These are phyloP conservation scores for Microbotryum lychnidis-dioicae DNA, from an alignment of 1,284 basidiomycete species.

Conservation along the genomic window DNA sequence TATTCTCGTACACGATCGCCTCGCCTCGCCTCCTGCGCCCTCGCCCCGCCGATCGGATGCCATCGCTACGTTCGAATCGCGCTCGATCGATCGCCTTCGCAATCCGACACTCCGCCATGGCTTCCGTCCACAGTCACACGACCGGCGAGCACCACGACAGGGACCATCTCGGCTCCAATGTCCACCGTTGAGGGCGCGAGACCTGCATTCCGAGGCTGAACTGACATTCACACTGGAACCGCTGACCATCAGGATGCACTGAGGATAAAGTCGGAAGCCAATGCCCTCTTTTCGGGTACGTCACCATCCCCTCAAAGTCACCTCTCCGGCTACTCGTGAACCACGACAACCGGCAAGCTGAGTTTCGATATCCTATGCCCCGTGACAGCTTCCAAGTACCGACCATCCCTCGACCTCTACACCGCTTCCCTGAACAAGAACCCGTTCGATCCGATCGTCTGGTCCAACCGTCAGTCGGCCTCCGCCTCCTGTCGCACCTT, in stretches of 20 bases:
- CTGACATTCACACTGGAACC: background rate
- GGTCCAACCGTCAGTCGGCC: constrained; percentile 33
- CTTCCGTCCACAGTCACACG: background rate
- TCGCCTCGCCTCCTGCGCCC: background rate
- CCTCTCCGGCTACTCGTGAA: background rate
- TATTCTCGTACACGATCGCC: background rate
- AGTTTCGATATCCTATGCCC: constrained; percentile 2
- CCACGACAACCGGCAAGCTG: background rate
- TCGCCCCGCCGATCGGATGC: background rate
- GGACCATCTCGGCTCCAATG: background rate
- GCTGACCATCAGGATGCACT: constrained; percentile 29
- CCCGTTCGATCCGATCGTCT: constrained; percentile 38
- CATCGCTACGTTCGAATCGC: background rate
- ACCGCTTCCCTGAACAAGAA: constrained; percentile 37
- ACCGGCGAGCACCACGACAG: background rate
- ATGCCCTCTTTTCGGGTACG: constrained; percentile 72
- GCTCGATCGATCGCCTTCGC: background rate
- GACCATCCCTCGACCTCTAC: constrained; percentile 36
- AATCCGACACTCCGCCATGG: background rate
- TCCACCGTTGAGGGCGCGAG: background rate
- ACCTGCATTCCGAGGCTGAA: background rate
- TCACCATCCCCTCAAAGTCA: background rate
- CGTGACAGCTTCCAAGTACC: constrained; percentile 28
- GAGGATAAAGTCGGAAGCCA: constrained; percentile 66
- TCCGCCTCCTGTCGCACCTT: constrained; percentile 31